A percentile compares a stretch with the other conserved stretches of the same genome.
phyloP scores from a whole-genome alignment of 768 basidiomycete species.

The Suillus americanus region DNA sequence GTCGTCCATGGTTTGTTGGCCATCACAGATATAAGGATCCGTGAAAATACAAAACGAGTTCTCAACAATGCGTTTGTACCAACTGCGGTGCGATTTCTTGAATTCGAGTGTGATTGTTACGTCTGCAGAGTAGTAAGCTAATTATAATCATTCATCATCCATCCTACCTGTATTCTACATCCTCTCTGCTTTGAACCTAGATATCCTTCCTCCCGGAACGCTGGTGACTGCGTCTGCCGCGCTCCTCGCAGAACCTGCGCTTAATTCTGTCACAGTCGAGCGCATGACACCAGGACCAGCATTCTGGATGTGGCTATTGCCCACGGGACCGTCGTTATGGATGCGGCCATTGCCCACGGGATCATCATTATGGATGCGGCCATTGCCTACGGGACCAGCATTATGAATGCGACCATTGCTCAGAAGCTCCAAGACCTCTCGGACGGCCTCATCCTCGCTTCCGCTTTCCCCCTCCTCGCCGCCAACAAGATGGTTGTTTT shows the following conservation, averaged over 20 bases:
- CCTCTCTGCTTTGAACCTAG: conserved; percentile 38
- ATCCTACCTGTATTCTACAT: not conserved
- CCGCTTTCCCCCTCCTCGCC: conserved; percentile 52
- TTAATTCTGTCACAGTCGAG: conserved; percentile 14
- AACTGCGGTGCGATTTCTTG: conserved; percentile 53
- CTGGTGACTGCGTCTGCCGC: not conserved
- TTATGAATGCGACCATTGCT: conserved; percentile 48
- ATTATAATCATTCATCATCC: not conserved
- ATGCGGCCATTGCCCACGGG: too few relatives aligned
- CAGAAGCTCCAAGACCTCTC: conserved; percentile 52
- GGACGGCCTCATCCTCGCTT: conserved; percentile 49
- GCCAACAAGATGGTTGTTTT: conserved; percentile 50
- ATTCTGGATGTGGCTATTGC: conserved; percentile 32
- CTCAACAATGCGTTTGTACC: conserved; percentile 58
- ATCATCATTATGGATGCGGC: too few relatives aligned
- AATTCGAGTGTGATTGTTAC: not conserved
- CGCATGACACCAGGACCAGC: conserved; percentile 41
- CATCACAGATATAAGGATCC: conserved; percentile 74
- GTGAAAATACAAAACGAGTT: conserved; percentile 54
- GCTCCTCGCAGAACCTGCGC: not conserved
- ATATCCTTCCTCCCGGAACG: conserved; percentile 17
- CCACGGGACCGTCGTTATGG: conserved; percentile 39
- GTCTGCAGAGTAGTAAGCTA: not conserved
- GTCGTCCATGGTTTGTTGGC: conserved; percentile 76
- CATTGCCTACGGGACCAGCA: conserved; percentile 34